Evolutionary conservation across 2,329 filamentous ascomycete species (phyloP), one percentile per base, ranked within the genome.

Genomic region (Ceratocystis cacaofunesta): DNA sequence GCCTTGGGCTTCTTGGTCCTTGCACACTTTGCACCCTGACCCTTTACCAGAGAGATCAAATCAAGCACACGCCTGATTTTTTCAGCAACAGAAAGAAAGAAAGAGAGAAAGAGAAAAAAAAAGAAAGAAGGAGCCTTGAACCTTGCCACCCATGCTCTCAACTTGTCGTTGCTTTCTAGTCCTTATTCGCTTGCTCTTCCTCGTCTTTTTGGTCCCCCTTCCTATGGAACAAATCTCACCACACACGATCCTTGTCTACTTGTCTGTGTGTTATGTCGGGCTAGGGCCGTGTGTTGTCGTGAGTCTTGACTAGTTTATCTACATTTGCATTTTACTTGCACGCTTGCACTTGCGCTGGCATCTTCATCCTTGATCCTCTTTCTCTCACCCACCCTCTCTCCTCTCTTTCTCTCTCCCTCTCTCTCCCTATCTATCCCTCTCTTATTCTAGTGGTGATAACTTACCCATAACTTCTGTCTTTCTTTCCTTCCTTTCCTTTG

Each of bases 351-450:
- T 62, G 48, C 17, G 22, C 25, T 61, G 62, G 60, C 43, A 41
- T 60, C 43, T 67, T 41, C 36, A 43, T 66, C 57, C 41, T 64
- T 63, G 25, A 36, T 60, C 50, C 62, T 62, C 61, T 46, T 55
- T 41, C 60, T 66, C 46, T 58, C 15, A 41, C 36, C 36, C 36
- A 41, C 36, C 36, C 36, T 41, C 10, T 41, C 36, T 41, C 12
- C 10, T 15, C 36, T 58, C n/a, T 61, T 63, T 41, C 28, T 68
- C 52, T 36, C 32, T 62, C 36, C 3, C n/a, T 48, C 58, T 46
- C 28, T 48, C 28, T 68, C 60, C 28, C 32, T 62, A 41, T 58
- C 25, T 65, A 25, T 46, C 30, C 50, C 30, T 52, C 32, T 65
- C 44, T 62, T 57, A 5, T 55, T 60, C 30, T 25, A 15, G 44